These are phyloP conservation scores for Epithele typhae DNA, from an alignment of 768 basidiomycete species.

Conservation along the genomic window DNA sequence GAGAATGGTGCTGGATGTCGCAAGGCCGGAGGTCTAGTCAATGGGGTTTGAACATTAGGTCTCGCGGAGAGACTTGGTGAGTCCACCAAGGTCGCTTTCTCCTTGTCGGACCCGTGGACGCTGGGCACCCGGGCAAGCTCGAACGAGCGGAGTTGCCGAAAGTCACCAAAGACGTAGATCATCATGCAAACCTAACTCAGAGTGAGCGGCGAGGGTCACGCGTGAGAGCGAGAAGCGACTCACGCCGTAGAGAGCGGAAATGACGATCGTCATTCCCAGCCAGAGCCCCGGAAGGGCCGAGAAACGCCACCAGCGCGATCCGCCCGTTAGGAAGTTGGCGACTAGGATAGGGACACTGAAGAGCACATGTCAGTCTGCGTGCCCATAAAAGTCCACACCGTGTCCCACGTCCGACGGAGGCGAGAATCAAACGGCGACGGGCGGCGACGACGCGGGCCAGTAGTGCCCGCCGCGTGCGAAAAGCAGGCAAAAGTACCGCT, in stretches of 20 bases:
- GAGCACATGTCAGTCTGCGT: background rate
- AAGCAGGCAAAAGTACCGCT: too few relatives aligned
- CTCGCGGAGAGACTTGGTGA: too few relatives aligned
- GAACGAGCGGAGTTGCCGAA: conserved; percentile 73
- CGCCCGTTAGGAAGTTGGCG: conserved; percentile 41
- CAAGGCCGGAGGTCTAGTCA: conserved; percentile 1
- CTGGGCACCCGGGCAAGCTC: conserved; percentile 51
- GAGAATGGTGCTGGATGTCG: background rate
- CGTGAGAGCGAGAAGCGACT: conserved; percentile 13
- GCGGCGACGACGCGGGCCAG: too few relatives aligned
- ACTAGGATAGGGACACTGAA: conserved; percentile 25
- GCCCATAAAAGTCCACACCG: background rate
- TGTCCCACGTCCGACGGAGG: too few relatives aligned
- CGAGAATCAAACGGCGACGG: too few relatives aligned
- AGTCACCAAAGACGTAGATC: conserved; percentile 76
- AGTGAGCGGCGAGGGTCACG: background rate
- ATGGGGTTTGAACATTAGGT: background rate
- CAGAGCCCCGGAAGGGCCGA: conserved; percentile 63
- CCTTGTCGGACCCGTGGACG: background rate
- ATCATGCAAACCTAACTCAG: conserved; percentile 51
- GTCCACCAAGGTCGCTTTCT: too few relatives aligned
- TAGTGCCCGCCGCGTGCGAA: too few relatives aligned
- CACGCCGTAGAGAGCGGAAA: conserved; percentile 66
- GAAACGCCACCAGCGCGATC: conserved; percentile 55
- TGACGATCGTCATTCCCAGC: conserved; percentile 58